Percentiles rank a stretch among this genome's conserved stretches.
These are phyloP conservation scores for Clavispora phyllophila DNA, from an alignment of 805 yeast genomes.

Conservation along the genomic window DNA sequence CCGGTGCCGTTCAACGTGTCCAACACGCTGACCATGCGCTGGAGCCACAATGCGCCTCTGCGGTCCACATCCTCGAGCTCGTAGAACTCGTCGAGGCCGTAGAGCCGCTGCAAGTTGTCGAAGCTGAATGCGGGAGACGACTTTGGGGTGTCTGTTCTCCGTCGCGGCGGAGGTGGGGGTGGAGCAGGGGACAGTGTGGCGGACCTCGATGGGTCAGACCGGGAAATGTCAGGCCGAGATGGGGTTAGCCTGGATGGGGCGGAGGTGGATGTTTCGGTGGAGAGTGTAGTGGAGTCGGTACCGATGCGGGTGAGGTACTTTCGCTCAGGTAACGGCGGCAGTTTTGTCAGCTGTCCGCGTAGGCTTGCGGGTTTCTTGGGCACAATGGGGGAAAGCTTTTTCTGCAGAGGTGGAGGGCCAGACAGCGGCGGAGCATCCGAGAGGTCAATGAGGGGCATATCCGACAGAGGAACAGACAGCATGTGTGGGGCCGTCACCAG, in stretches of 20 bases:
- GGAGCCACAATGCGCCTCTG: slow-evolving; percentile 36
- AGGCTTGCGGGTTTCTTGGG: slow-evolving; percentile 44
- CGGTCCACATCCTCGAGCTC: slow-evolving; percentile 34
- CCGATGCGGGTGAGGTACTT: slow-evolving; percentile 2
- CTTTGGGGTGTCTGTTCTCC: slow-evolving; percentile 14
- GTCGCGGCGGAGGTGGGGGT: slow-evolving; percentile 29
- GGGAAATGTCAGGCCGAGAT: too few species aligned
- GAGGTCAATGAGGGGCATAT: neutral
- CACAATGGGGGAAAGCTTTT: slow-evolving; percentile 35
- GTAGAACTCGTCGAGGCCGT: slow-evolving; percentile 20
- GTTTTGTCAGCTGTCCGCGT: slow-evolving; percentile 26
- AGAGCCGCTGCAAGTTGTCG: slow-evolving; percentile 18
- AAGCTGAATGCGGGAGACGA: slow-evolving; percentile 12
- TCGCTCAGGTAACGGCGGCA: slow-evolving; percentile 33
- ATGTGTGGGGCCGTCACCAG: too few species aligned
- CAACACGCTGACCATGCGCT: slow-evolving; percentile 26
- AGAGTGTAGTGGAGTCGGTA: neutral
- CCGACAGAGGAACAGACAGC: neutral
- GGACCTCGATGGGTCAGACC: neutral
- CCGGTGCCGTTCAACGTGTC: slow-evolving; percentile 23
- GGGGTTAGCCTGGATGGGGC: too few species aligned
- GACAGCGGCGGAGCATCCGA: neutral
- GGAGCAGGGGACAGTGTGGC: slow-evolving; percentile 1
- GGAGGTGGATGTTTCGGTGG: too few species aligned
- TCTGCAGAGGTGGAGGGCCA: too few species aligned